Percentiles rank a stretch among this genome's conserved stretches.
These are phyloP conservation scores for Nicotiana paniculata DNA, from an alignment of 257 asterid genomes.

Conservation along the genomic window DNA sequence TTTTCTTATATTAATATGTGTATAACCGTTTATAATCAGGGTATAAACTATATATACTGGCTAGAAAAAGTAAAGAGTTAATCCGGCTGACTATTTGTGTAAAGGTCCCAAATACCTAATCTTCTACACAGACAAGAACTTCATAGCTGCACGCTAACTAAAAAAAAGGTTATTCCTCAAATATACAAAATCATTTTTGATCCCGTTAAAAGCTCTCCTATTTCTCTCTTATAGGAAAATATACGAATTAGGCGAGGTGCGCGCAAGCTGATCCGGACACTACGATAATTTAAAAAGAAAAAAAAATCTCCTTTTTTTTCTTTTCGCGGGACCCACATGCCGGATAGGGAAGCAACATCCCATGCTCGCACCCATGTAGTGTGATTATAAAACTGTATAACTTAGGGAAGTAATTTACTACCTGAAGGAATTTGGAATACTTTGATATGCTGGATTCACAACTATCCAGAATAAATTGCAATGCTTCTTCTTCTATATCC, in stretches of 20 bases:
- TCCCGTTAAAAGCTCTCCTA: background rate
- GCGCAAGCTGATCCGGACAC: too few relatives aligned
- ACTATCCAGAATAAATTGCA: conserved; percentile 68
- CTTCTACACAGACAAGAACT: background rate
- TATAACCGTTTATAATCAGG: too few relatives aligned
- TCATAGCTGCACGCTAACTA: background rate
- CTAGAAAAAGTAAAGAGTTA: too few relatives aligned
- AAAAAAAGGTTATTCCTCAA: background rate
- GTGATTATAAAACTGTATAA: background rate
- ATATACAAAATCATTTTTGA: background rate
- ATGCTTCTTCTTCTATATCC: conserved; percentile 77
- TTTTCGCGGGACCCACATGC: background rate
- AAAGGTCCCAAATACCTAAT: background rate
- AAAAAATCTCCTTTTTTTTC: background rate
- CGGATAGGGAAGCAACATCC: background rate
- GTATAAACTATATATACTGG: too few relatives aligned
- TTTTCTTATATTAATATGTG: too few relatives aligned
- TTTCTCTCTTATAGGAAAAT: background rate
- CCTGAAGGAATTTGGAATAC: conserved; percentile 93
- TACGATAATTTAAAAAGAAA: too few relatives aligned
- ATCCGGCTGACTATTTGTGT: too few relatives aligned
- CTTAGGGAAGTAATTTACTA: conserved; percentile 25
- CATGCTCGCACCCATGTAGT: background rate
- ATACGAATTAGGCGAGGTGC: too few relatives aligned
- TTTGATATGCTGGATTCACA: conserved; percentile 80